Evolutionary conservation across 768 basidiomycete genomes (phyloP), one percentile per base, ranked within the genome.

Genomic region (Termitomyces sp.): DNA sequence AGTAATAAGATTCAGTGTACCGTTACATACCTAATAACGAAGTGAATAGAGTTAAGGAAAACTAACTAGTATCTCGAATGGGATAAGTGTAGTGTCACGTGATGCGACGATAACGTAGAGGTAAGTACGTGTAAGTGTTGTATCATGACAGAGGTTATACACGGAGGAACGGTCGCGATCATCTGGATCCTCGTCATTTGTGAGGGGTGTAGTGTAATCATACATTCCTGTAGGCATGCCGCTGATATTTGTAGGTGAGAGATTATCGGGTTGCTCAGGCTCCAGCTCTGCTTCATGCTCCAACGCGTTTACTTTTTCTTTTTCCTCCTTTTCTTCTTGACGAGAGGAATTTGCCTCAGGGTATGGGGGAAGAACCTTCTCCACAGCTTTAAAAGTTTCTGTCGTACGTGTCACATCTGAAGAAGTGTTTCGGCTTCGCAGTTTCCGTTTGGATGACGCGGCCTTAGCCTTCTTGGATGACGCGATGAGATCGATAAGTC

Each of bases 401-500:
- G 28, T 10, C 28, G 45, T 35, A 32, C 44, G 50, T 22, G 38
- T 58, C 16, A 22, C 46, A 2, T 54, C 53, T 8, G 40, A 54
- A 30, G 47, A 54, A 28, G 32, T 28, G 13, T 38, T 42, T 18
- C 40, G 35, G 8, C 42, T 52, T 44, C n/a, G 54, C 28, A 43
- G 9, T 24, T 56, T 64, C 6, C 53, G 26, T 30, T 68, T 65
- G 14, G 72, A 68, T 16, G 69, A 63, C 22, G 64, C 22, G 2
- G 16, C 53, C 54, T 69, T 71, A 26, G 72, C 67, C 49, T 73
- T 68, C 54, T 73, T 74, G 22, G 76, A 71, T 22, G 78, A 77
- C 1, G 78, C 78, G 1, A 80, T 69, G 13, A 81, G 73, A 47
- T 77, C 77, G 1, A 72, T 76, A 33, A 78, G 66, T 10, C 71